Base-by-base conservation (phyloP, 2,329 filamentous ascomycete genomes). In the Arthrinium phaeospermum region DNA sequence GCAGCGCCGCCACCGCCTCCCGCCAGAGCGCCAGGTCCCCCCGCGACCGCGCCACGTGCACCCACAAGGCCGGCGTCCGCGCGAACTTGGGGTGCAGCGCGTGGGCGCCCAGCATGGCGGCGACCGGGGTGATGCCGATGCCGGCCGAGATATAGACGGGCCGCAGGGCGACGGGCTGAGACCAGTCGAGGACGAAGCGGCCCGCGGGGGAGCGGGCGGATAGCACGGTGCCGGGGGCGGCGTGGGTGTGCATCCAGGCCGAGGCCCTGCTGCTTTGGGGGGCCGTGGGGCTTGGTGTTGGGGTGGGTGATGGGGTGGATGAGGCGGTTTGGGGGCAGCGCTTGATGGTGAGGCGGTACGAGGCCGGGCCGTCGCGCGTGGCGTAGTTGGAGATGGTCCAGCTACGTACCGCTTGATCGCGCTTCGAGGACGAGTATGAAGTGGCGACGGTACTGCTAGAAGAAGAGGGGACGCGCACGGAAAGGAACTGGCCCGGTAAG, bases 361-460 rank as follows among this genome's bases (percentile, higher is more conserved):
- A 75, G 7, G 72, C 47, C 13, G 76, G 76, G 10, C 70, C 71
- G 19, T 74, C 73, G 34, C 71, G 72, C 13, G 71, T 67, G 7
- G 71, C 68, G 72, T 72, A 78, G 71, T 77, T 73, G 8, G 77
- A 78, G 24, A 78, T 78, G 3, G 73, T 76, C 77, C 77, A 78
- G 37, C 69, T 78, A 24, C 76, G 72, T 27, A 71, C 71, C 46
- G 67, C 73, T 8, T 71, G 71, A 7, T 22, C 3, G 30, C 53
- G 27, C 1, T 22, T 34, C 10, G 27, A 12, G 1, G 27, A n/a
- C n/a, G n/a, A n/a, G n/a, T n/a, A n/a, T n/a, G n/a, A n/a, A n/a
- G n/a, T n/a, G n/a, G n/a, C n/a, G n/a, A n/a, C n/a, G n/a, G n/a
- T n/a, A n/a, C n/a, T n/a, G n/a, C n/a, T 10, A 24, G 24, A 0